phyloP scores from a whole-genome alignment of 2,329 filamentous ascomycete genomes.

The Helotiales sp. region DNA sequence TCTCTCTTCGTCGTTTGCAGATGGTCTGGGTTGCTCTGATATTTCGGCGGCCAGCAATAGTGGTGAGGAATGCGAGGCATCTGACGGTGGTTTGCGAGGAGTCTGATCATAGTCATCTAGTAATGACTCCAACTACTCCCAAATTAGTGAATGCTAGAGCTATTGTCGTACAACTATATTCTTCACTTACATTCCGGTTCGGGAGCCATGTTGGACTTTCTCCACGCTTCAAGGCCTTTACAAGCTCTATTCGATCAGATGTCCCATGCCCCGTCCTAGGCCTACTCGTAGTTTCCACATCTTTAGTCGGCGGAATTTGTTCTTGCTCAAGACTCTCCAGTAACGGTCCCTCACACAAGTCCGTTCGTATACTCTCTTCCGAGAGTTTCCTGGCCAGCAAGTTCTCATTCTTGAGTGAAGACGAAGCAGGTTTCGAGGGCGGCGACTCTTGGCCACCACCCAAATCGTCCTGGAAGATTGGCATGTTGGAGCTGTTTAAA shows the following conservation, averaged over 20 bases:
- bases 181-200: conserved; percentile 54
- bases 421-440: conserved; percentile 26
- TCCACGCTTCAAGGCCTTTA: conserved; percentile 78
- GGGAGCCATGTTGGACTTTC: conserved; percentile 75
- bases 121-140: conserved; percentile 31
- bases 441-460: conserved; percentile 34
- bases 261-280: conserved; percentile 23
- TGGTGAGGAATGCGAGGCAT: conserved; percentile 29
- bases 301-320: conserved; percentile 4
- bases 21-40: conserved; percentile 31
- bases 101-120: conserved; percentile 29
- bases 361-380: conserved; percentile 61
- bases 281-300: conserved; percentile 18
- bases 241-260: conserved; percentile 73
- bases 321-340: conserved; percentile 26
- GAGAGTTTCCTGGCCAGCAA: conserved; percentile 45
- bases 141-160: conserved; percentile 5
- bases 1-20: conserved; percentile 42
- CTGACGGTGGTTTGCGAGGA: conserved; percentile 24
- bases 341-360: conserved; percentile 60
- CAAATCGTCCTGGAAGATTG: conserved; percentile 57
- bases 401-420: conserved; percentile 20
- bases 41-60: conserved; percentile 38
- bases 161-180: not conserved
- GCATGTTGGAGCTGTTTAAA: conserved; percentile 44